Conservation (phyloP, 208 protist genomes). For the Leishmania mexicana region DNA sequence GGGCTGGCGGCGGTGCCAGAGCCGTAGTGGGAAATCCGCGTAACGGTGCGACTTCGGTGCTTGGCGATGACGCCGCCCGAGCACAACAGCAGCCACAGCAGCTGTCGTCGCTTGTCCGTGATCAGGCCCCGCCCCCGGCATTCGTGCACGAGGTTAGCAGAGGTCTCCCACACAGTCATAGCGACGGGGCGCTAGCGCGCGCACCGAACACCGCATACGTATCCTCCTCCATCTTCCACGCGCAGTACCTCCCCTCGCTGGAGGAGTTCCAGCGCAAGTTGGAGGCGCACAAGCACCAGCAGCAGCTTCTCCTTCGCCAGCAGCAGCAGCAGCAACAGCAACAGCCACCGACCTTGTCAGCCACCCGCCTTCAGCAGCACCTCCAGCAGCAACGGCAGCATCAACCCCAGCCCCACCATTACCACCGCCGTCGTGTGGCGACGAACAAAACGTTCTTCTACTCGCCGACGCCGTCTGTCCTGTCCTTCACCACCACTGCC, state of each 20-base stretch:
- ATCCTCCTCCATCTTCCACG: constrained; percentile 30
- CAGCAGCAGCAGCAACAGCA: constrained; percentile 27
- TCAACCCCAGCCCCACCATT: neutral
- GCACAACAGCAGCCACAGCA: constrained; percentile 15
- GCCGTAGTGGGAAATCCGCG: neutral
- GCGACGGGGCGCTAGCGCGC: constrained; percentile 1
- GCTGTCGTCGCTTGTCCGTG: neutral
- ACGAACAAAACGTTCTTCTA: constrained; percentile 29
- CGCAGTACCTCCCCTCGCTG: constrained; percentile 37
- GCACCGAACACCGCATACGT: neutral
- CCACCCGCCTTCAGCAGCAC: constrained; percentile 26
- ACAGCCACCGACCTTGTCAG: constrained; percentile 14
- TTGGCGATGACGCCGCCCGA: neutral
- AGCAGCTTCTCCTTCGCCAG: constrained; percentile 19
- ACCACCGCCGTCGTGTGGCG: constrained; percentile 12
- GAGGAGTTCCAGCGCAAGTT: constrained; percentile 38
- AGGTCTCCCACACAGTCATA: neutral
- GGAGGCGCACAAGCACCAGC: constrained; percentile 23
- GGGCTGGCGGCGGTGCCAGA: neutral
- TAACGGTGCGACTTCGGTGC: neutral
- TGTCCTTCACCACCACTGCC: constrained; percentile 10
- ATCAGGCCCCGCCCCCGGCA: neutral
- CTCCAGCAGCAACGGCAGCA: constrained; percentile 20
- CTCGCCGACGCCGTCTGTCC: constrained; percentile 22
- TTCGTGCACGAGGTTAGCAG: neutral